A percentile compares a stretch with the other conserved stretches of the same genome.
Evolutionary conservation across 2,329 filamentous ascomycete genomes (phyloP).

Genomic region (Neoascochyta sp.): DNA sequence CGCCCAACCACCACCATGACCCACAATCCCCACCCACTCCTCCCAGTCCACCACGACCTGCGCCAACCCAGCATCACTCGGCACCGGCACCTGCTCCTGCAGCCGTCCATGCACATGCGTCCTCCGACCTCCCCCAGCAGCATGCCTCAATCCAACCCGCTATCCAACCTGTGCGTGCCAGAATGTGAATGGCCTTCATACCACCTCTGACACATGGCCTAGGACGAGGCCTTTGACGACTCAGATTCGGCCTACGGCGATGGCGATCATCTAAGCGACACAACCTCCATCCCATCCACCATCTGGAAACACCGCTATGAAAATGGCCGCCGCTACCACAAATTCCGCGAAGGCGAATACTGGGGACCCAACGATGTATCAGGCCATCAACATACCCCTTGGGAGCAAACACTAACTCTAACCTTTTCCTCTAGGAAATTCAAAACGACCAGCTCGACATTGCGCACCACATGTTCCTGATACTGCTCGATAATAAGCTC

Average conservation of each 20-base stretch:
- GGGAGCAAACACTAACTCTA: too few species aligned
- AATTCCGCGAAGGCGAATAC: slow-evolving; percentile 30
- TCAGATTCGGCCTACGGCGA: slow-evolving; percentile 25
- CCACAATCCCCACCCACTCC: too few species aligned
- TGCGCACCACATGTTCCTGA: slow-evolving; percentile 25
- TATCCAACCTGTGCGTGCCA: slow-evolving; percentile 7
- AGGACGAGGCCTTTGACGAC: slow-evolving; percentile 12
- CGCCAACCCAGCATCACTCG: too few species aligned
- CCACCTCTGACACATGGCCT: not conserved
- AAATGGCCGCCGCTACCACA: slow-evolving; percentile 34
- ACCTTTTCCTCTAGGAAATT: too few species aligned
- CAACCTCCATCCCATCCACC: slow-evolving; percentile 29
- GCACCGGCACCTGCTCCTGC: too few species aligned
- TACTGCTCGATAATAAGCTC: slow-evolving; percentile 20
- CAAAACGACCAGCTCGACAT: slow-evolving; percentile 30
- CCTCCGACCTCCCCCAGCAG: too few species aligned
- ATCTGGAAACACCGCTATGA: slow-evolving; percentile 31
- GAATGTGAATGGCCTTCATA: too few species aligned
- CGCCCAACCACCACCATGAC: too few species aligned
- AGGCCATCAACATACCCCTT: too few species aligned
- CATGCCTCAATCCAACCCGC: slow-evolving; percentile 8
- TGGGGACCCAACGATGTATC: slow-evolving; percentile 32
- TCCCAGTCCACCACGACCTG: too few species aligned
- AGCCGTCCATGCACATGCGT: too few species aligned
- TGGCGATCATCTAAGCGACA: slow-evolving; percentile 22